Base-by-base conservation (phyloP, 495 filamentous ascomycete genomes). In the Penicillium dipodomyicola region DNA sequence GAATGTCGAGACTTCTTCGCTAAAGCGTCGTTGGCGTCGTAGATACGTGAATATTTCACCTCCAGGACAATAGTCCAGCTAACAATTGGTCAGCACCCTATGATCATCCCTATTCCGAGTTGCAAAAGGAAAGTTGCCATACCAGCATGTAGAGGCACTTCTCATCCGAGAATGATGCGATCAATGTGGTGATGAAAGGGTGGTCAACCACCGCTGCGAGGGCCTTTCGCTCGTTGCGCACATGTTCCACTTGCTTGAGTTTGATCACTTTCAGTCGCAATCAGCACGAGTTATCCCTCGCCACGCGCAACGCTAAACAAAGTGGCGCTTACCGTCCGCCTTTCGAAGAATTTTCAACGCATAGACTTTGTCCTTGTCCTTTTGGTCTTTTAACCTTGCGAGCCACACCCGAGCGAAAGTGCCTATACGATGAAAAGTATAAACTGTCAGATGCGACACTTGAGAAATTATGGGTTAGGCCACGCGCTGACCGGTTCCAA, bases 351-450 rank as follows among this genome's bases (percentile, higher is more conserved):
- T 87, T 79, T 97, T 98, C 56, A 98, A 78, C 20, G 94, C 94
- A 77, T 88, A 97, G 5, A 97, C 89, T 69, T 88, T 86, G 68
- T 80, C 78, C 65, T 84, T 80, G 48, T 84, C 79, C 27, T 75
- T 77, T 52, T 79, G 74, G 49, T 81, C 77, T 44, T 84, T 84
- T 50, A 88, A 70, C 58, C 84, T 83, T 35, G 89, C 87, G 49
- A 97, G 85, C 86, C 91, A 96, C 39, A 98, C 94, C 58, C 94
- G 84, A 53, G 94, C 93, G 76, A 98, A 97, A 15, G 94, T 97
- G 55, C 94, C 93, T 96, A 70, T 14, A 37, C 10, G 50, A 59
- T 35, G 37, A 61, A 52, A 62, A 45, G 57, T 32, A 49, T 23
- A 51, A 57, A 54, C 53, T 52, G 68, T 78, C 63, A 78, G 70